Conservation (phyloP, 768 basidiomycete species). For the Calocybe gangraenosa region DNA sequence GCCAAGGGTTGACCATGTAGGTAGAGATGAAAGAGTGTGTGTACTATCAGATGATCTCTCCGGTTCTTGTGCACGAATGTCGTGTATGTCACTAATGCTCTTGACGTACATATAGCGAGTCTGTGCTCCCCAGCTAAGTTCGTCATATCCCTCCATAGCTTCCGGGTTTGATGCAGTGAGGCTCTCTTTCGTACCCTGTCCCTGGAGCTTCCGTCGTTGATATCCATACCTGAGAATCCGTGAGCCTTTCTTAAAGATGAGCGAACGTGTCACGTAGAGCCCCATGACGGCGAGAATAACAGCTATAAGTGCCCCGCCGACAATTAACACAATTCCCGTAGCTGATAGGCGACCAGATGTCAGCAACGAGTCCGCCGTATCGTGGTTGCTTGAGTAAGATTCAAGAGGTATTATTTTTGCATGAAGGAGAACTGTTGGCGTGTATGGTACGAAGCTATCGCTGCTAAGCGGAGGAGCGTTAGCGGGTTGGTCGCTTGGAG, state of each 20-base stretch:
- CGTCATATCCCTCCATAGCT: conserved; percentile 11
- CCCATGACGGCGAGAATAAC: conserved; percentile 1
- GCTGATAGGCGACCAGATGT: conserved; percentile 5
- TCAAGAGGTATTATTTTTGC: conserved; percentile 15
- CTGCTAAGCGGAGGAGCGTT: not conserved
- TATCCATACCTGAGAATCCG: conserved; percentile 9
- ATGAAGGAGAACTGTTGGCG: conserved; percentile 14
- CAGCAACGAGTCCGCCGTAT: not conserved
- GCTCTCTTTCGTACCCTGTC: not conserved
- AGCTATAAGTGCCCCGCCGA: conserved; percentile 8
- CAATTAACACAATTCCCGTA: conserved; percentile 10
- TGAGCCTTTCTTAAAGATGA: conserved; percentile 8
- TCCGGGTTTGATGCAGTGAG: not conserved
- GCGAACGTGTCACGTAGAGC: conserved; percentile 9
- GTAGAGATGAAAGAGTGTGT: not conserved
- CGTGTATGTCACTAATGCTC: conserved; percentile 4
- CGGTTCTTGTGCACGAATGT: not conserved
- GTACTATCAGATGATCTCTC: not conserved
- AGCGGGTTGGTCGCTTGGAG: not conserved
- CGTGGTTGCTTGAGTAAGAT: not conserved
- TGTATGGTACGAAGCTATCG: conserved; percentile 10
- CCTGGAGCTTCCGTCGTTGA: conserved; percentile 4
- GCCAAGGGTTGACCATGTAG: conserved; percentile 1
- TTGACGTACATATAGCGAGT: conserved; percentile 14
- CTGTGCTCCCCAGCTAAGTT: conserved; percentile 14